These are phyloP conservation scores for Vigna nakashimae DNA, from an alignment of 306 rosid genomes.

Conservation along the genomic window DNA sequence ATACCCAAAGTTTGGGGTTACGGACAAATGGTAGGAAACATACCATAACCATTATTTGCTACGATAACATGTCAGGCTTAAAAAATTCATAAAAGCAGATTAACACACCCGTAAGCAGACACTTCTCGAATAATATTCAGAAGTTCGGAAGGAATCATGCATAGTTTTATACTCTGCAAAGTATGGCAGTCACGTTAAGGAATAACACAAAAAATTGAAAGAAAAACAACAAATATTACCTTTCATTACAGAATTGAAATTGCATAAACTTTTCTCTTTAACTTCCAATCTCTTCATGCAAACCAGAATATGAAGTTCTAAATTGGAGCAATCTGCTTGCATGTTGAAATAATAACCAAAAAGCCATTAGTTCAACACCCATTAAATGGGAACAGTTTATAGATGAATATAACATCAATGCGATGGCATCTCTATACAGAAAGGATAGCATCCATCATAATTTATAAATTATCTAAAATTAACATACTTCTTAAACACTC, in stretches of 20 bases:
- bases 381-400: not conserved
- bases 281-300: constrained; percentile 93
- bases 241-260: constrained; percentile 87
- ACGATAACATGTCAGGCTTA: constrained; percentile 10
- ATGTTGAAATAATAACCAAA: constrained; percentile 32
- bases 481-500: constrained; percentile 79
- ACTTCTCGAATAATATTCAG: constrained; percentile 53
- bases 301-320: constrained; percentile 88
- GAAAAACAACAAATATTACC: constrained; percentile 53
- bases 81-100: constrained; percentile 33
- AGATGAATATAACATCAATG: constrained; percentile 5
- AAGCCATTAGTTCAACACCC: constrained; percentile 27
- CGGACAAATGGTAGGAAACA: not conserved
- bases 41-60: constrained; percentile 29
- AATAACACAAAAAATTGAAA: constrained; percentile 33
- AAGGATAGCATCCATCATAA: not conserved
- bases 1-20: not conserved
- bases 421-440: constrained; percentile 6
- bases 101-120: constrained; percentile 81
- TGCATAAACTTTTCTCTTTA: constrained; percentile 81
- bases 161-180: constrained; percentile 79
- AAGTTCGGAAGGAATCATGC: constrained; percentile 69
- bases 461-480: constrained; percentile 9
- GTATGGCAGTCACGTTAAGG: constrained; percentile 39
- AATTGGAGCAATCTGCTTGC: constrained; percentile 78